phyloP scores from a whole-genome alignment of 306 rosid species.

The Castanospermum australe region DNA sequence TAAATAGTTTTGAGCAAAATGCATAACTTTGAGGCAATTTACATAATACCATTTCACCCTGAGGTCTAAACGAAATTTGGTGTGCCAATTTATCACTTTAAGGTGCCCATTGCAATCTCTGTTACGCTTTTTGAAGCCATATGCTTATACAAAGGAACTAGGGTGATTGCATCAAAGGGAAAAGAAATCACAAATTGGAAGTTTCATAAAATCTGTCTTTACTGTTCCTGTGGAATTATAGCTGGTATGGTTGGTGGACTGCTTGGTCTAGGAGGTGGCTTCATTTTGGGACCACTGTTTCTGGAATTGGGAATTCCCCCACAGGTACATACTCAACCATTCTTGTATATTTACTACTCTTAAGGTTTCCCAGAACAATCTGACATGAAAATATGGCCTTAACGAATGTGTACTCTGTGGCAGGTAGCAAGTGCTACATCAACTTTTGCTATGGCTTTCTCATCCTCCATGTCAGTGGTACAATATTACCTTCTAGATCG shows the following conservation, averaged over 20 bases:
- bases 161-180: slow-evolving; percentile 79
- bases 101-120: slow-evolving; percentile 75
- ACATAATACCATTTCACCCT: not conserved
- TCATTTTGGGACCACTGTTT: slow-evolving; percentile 81
- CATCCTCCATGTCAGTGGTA: slow-evolving; percentile 87
- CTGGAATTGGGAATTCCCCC: slow-evolving; percentile 87
- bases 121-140: slow-evolving; percentile 71
- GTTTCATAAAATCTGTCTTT: slow-evolving; percentile 57
- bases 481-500: slow-evolving; percentile 73
- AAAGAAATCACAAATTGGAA: slow-evolving; percentile 76
- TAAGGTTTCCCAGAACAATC: not conserved
- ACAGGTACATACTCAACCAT: slow-evolving; percentile 46
- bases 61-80: slow-evolving; percentile 19
- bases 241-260: slow-evolving; percentile 85
- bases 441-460: slow-evolving; percentile 76
- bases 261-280: slow-evolving; percentile 84
- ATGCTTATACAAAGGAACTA: slow-evolving; percentile 62
- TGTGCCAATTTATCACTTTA: slow-evolving; percentile 14
- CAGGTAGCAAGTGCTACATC: slow-evolving; percentile 91
- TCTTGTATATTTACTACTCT: not conserved
- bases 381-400: not conserved
- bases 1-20: not conserved
- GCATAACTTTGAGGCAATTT: not conserved
- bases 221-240: slow-evolving; percentile 69
- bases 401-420: not conserved